phyloP scores from a whole-genome alignment of 495 filamentous ascomycete species.

The Aspergillus avenaceus region DNA sequence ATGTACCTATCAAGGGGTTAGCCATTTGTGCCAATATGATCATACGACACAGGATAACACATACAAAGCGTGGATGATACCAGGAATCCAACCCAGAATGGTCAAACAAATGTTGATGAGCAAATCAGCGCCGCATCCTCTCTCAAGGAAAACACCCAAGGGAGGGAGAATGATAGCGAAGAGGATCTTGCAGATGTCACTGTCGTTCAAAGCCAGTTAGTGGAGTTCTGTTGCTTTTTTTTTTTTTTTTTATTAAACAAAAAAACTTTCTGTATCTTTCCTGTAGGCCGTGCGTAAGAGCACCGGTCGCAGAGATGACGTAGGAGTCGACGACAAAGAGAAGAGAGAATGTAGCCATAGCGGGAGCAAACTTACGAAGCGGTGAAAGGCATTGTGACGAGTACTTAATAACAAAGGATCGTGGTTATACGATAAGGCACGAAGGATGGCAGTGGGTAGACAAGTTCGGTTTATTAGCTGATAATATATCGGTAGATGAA shows the following conservation, averaged over 20 bases:
- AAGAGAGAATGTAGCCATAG: background rate
- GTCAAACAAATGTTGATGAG: slow-evolving; percentile 86
- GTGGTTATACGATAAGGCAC: background rate
- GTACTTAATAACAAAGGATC: background rate
- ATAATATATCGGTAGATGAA: background rate
- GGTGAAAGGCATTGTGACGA: slow-evolving; percentile 57
- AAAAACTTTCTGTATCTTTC: too few species aligned
- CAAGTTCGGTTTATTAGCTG: background rate
- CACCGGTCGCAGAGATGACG: background rate
- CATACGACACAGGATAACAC: slow-evolving; percentile 17
- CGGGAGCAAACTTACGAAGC: slow-evolving; percentile 48
- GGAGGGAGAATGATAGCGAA: slow-evolving; percentile 83
- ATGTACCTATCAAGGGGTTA: slow-evolving; percentile 40
- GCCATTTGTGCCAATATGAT: slow-evolving; percentile 10
- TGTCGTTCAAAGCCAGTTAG: slow-evolving; percentile 22
- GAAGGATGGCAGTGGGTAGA: background rate
- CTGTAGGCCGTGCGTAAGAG: background rate
- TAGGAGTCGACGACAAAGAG: background rate
- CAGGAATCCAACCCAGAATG: slow-evolving; percentile 75
- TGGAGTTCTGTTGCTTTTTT: slow-evolving; percentile 1
- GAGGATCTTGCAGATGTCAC: slow-evolving; percentile 91
- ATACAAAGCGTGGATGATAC: slow-evolving; percentile 71
- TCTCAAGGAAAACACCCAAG: slow-evolving; percentile 87
- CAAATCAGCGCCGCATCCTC: slow-evolving; percentile 76
- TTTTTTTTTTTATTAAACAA: too few species aligned